Base-by-base conservation (phyloP, 2,329 filamentous ascomycete species). In the Raffaelea deltoideospora region DNA sequence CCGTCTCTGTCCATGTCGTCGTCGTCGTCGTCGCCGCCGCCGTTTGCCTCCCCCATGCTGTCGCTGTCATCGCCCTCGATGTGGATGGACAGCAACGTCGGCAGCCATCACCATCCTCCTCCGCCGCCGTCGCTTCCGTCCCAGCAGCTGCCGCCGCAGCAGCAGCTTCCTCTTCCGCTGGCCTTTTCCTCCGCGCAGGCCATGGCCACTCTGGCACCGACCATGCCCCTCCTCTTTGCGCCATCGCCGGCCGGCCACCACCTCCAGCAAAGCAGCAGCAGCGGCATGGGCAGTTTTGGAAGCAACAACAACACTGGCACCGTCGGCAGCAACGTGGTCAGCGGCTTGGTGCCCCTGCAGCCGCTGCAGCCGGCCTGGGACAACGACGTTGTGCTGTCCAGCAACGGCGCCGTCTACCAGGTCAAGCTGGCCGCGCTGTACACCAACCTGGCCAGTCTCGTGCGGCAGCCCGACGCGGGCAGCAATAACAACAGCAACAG, bases 331-430 rank as follows among this genome's bases (percentile, higher is more conserved):
- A 53, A 14, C 45, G 64, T n/a, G n/a, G n/a, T n/a, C n/a, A n/a
- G n/a, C n/a, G n/a, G n/a, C n/a, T n/a, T n/a, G 7, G 45, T 52
- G 8, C 52, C 57, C 4, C 45, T 50, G 15, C 53, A 59, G 27
- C 66, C 67, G 11, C 50, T 64, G 30, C 55, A 57, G 24, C 61
- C 65, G 5, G 67, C 67, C 1, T 72, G 68, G 69, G 55, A 65
- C 32, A 61, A 69, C 33, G 50, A 55, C 30, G 48, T 68, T 13
- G 45, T 52, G 6, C 43, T 70, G n/a, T 56, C 57, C 5, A 58
- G 50, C 22, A 51, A 52, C 2, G 55, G 54, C 4, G 48, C 50
- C 32, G 51, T 55, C 21, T 57, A 60, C 37, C 49, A 55, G 10
- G 50, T 63, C 17, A 58, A 63, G 39, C 47, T 71, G 21, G 56